Evolutionary conservation across 116 monocot species (phyloP), one percentile per base, ranked within the genome.

Genomic region (Trichopus zeylanicus): DNA sequence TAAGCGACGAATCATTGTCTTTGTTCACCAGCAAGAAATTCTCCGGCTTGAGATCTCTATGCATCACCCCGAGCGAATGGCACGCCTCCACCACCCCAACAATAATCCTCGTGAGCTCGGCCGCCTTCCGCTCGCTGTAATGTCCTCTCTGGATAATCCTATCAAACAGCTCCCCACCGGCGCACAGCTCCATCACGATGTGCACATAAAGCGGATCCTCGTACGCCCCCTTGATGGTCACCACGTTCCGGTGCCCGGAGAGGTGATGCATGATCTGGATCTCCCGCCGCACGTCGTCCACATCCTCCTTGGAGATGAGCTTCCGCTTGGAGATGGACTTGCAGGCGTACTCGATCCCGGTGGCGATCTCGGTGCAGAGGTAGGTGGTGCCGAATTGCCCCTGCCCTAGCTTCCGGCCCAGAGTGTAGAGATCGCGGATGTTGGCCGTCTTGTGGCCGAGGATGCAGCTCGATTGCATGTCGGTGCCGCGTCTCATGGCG

Each of bases 241-340:
- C 81, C 19, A 86, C 70, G 32, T 81, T 74, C 60, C 59, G 61
- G 57, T 86, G 81, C 8, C 86, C 86, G 19, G 78, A 56, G 9
- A 86, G 52, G 60, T 86, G 86, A 60, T 86, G 81, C 86, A 86
- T 86, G 56, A 86, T 81, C 75, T 81, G 81, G 55, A 86, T 78
- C 72, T 86, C 86, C 27, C 86, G 56, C 31, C 75, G 64, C 33
- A 86, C 86, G 34, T 86, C 86, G 26, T 86, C 86, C 13, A 81
- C 78, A 48, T 86, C 86, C 18, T 86, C 86, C 33, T 63, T 69
- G 19, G 78, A 71, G 0, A 78, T 65, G 13, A 86, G 78, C 60
- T 86, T 86, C 51, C 81, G 35, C 71, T 85, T 85, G 10, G 81
- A 71, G 60, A 86, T 86, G 18, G 86, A 86, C 71, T 86, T 86